phyloP scores from a whole-genome alignment of 148 eudicot species.

The Diospyros lotus region DNA sequence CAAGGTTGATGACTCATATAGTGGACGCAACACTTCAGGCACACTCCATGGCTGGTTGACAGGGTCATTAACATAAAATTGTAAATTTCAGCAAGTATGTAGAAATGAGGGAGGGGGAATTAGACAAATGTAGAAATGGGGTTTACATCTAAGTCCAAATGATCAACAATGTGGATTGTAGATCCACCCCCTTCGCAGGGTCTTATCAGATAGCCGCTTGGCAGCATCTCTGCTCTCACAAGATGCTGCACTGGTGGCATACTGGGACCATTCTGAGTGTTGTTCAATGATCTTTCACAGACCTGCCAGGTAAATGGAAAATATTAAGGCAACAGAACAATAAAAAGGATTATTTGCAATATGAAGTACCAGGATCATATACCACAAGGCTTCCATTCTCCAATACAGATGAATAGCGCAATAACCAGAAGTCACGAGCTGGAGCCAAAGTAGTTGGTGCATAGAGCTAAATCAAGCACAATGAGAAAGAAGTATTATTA shows the following conservation, averaged over 20 bases:
- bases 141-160: slow-evolving; percentile 73
- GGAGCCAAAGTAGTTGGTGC: slow-evolving; percentile 94
- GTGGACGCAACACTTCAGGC: slow-evolving; percentile 88
- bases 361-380: slow-evolving; percentile 9
- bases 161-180: slow-evolving; percentile 86
- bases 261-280: slow-evolving; percentile 88
- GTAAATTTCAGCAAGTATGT: not conserved
- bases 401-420: slow-evolving; percentile 74
- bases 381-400: slow-evolving; percentile 98
- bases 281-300: slow-evolving; percentile 84
- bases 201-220: slow-evolving; percentile 88
- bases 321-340: not conserved
- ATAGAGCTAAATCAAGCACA: slow-evolving; percentile 47
- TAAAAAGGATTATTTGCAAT: not conserved
- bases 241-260: slow-evolving; percentile 78
- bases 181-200: slow-evolving; percentile 97
- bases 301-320: slow-evolving; percentile 25
- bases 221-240: slow-evolving; percentile 79
- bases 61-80: not conserved
- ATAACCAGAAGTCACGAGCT: slow-evolving; percentile 87
- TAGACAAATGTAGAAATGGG: not conserved
- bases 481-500: not conserved
- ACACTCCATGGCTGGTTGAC: slow-evolving; percentile 80
- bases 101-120: not conserved
- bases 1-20: slow-evolving; percentile 83